These are phyloP conservation scores for Aspergillus melleus DNA, from an alignment of 2,329 filamentous ascomycete genomes.

Conservation along the genomic window DNA sequence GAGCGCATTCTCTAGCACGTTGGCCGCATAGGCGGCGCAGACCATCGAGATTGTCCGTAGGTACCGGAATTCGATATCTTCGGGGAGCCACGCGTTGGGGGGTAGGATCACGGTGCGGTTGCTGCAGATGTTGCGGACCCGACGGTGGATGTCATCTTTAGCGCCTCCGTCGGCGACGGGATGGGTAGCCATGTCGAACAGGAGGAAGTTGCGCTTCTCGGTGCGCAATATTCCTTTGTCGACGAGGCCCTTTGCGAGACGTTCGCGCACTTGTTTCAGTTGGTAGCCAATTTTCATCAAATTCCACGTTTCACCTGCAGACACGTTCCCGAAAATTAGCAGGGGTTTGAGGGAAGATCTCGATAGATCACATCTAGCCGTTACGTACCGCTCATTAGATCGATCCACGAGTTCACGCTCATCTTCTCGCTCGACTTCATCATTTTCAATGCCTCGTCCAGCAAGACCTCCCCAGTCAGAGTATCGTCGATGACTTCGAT, in stretches of 20 bases:
- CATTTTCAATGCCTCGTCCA: slow-evolving; percentile 98
- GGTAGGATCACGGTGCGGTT: slow-evolving; percentile 91
- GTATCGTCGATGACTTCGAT: slow-evolving; percentile 98
- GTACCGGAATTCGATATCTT: slow-evolving; percentile 92
- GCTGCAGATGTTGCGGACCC: slow-evolving; percentile 88
- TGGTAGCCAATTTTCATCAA: slow-evolving; percentile 99
- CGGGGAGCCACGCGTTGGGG: slow-evolving; percentile 82
- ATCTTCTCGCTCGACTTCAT: slow-evolving; percentile 99
- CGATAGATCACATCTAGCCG: neutral
- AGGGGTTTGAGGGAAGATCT: neutral
- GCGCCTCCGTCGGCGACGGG: slow-evolving; percentile 94
- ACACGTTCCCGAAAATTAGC: slow-evolving; percentile 8
- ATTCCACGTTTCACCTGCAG: slow-evolving; percentile 94
- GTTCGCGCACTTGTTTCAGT: slow-evolving; percentile 97
- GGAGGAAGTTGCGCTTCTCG: slow-evolving; percentile 98
- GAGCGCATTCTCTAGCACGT: slow-evolving; percentile 96
- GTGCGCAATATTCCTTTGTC: slow-evolving; percentile 98
- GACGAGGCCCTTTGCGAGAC: slow-evolving; percentile 92
- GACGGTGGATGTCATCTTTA: slow-evolving; percentile 93
- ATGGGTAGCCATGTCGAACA: slow-evolving; percentile 99
- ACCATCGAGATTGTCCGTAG: slow-evolving; percentile 92
- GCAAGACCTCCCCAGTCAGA: slow-evolving; percentile 90
- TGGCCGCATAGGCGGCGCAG: slow-evolving; percentile 95
- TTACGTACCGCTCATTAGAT: slow-evolving; percentile 87
- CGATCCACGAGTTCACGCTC: slow-evolving; percentile 99